Base-by-base conservation (phyloP, 139 green algal species). In the Volvox reticuliferus region DNA sequence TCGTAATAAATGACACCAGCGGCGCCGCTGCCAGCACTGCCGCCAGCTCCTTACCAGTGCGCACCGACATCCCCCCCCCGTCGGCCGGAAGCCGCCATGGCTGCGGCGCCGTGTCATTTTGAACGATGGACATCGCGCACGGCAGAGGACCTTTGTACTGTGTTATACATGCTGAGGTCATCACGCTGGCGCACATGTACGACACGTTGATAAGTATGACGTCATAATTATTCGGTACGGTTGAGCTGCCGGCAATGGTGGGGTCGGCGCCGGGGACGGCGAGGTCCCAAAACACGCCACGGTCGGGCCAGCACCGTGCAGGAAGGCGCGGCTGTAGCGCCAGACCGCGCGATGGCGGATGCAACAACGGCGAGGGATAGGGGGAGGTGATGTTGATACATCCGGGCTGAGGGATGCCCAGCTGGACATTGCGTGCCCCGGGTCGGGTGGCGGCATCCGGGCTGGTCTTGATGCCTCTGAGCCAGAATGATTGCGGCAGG, bases 151-250 rank as follows among this genome's bases (percentile, higher is more conserved):
- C 67, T 26, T 13, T 5, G 12, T 73, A 24, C n/a, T 21, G 61
- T 28, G 21, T 14, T 30, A 76, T 76, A 62, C 81, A 87, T 17
- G 20, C 61, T 9, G 32, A 0, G 1, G 30, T 20, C n/a, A 87
- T 87, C 0, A 36, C n/a, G 30, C 63, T 50, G n/a, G 61, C 61
- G n/a, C 81, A 87, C 55, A 87, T 69, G 30, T 87, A 87, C 28
- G 81, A 69, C 17, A 87, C 81, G 30, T 61, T 55, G 30, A 35
- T 19, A 1, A 87, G 61, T 63, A 44, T 18, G 37, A 87, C 81
- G 22, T 77, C 30, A 62, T 87, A 87, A 14, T 77, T 87, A 33
- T 87, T 87, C 18, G 61, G 61, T 0, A 76, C 55, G 18, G 63
- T 63, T 5, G 16, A 19, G 61, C 81, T 26, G 61, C 17, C 22